A percentile compares a stretch with the other conserved stretches of the same genome.
These are phyloP conservation scores for Pichia sp. DNA, from an alignment of 1,139 yeast genomes.

Conservation along the genomic window DNA sequence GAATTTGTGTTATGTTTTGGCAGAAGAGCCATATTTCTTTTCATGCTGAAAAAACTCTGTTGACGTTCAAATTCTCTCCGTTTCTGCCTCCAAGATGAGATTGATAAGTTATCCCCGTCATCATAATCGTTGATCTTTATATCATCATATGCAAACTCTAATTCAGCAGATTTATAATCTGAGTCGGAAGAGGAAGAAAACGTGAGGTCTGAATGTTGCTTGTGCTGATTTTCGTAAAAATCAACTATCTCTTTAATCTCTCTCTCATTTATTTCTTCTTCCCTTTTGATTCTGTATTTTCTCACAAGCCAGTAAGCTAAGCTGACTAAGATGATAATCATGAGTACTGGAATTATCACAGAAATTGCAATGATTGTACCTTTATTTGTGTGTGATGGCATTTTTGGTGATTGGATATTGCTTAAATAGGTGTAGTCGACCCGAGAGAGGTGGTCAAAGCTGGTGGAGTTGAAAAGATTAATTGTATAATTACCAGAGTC, in stretches of 20 bases:
- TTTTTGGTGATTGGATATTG: background rate
- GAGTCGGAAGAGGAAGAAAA: slow-evolving; percentile 17
- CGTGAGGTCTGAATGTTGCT: slow-evolving; percentile 17
- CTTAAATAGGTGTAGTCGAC: slow-evolving; percentile 22
- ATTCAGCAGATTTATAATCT: slow-evolving; percentile 11
- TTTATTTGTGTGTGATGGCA: slow-evolving; percentile 15
- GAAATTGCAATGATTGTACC: slow-evolving; percentile 25
- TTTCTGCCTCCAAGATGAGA: slow-evolving; percentile 45
- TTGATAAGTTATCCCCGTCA: slow-evolving; percentile 39
- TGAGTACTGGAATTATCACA: slow-evolving; percentile 26
- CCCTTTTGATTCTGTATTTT: slow-evolving; percentile 20
- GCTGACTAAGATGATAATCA: slow-evolving; percentile 18
- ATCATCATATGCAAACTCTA: slow-evolving; percentile 8
- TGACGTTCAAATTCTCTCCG: slow-evolving; percentile 38
- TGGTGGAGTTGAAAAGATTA: slow-evolving; percentile 25
- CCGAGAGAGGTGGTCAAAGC: slow-evolving; percentile 19
- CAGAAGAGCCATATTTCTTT: background rate
- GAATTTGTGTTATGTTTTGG: slow-evolving; percentile 8
- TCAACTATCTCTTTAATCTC: slow-evolving; percentile 27
- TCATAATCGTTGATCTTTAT: slow-evolving; percentile 24
- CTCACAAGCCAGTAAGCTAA: slow-evolving; percentile 19
- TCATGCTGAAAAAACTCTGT: background rate
- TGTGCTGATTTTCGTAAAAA: slow-evolving; percentile 22
- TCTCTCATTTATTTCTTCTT: slow-evolving; percentile 23
- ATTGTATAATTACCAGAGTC: slow-evolving; percentile 10